Conservation (phyloP, 1,284 basidiomycete species). For the Rhodotorula mucilaginosa region DNA sequence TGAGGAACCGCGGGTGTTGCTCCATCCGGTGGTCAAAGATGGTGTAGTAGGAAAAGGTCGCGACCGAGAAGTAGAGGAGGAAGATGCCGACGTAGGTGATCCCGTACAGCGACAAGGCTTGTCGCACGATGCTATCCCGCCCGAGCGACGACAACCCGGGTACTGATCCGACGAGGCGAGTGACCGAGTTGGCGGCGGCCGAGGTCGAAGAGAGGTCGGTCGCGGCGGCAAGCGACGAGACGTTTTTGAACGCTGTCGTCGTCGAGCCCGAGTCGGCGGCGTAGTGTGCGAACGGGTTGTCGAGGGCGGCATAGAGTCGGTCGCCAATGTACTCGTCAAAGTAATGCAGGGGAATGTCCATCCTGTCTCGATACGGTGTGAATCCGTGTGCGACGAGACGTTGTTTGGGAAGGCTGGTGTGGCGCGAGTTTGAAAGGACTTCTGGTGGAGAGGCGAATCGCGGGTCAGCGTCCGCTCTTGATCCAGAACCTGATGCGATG, state of each 20-base stretch:
- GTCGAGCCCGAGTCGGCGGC: slow-evolving; percentile 39
- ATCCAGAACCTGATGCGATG: too few species aligned
- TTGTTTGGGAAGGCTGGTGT: too few species aligned
- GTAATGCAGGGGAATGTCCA: slow-evolving; percentile 46
- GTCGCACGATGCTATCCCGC: slow-evolving; percentile 73
- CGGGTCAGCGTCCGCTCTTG: too few species aligned
- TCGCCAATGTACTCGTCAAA: slow-evolving; percentile 76
- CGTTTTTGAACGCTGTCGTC: slow-evolving; percentile 31
- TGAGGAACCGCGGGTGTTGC: slow-evolving; percentile 88
- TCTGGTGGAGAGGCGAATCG: too few species aligned
- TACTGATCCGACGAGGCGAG: slow-evolving; percentile 44
- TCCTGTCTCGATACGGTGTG: slow-evolving; percentile 4
- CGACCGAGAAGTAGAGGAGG: slow-evolving; percentile 72
- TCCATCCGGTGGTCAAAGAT: slow-evolving; percentile 95
- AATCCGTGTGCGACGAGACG: not conserved
- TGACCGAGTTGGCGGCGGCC: slow-evolving; percentile 41
- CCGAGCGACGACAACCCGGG: slow-evolving; percentile 65
- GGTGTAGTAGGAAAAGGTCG: slow-evolving; percentile 74
- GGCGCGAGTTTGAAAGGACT: too few species aligned
- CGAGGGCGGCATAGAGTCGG: slow-evolving; percentile 66
- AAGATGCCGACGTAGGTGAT: slow-evolving; percentile 67
- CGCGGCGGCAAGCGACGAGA: slow-evolving; percentile 21
- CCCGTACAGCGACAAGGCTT: slow-evolving; percentile 68
- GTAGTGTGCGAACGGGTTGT: slow-evolving; percentile 56
- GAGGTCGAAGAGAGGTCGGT: slow-evolving; percentile 46